Evolutionary conservation across 176 grass and related monocot genomes (phyloP).

Genomic region (Phoenix dactylifera): DNA sequence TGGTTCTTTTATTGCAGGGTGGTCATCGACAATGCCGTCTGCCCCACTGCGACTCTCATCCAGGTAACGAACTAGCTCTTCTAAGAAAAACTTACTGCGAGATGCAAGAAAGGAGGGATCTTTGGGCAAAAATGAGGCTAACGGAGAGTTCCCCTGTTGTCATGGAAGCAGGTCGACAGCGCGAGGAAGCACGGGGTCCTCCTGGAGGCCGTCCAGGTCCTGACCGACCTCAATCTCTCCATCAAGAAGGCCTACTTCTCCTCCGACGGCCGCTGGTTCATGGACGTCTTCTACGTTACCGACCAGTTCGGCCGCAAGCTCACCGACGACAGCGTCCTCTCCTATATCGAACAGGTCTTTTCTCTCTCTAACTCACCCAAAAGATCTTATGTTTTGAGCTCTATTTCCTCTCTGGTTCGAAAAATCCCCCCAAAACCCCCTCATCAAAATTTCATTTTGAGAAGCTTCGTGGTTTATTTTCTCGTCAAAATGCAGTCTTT

Average conservation of each 20-base stretch:
- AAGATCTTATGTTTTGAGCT: neutral
- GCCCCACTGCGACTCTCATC: conserved; percentile 66
- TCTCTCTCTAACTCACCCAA: neutral
- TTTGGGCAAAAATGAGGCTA: too few relatives aligned
- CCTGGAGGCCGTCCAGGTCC: conserved; percentile 84
- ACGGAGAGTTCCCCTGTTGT: too few relatives aligned
- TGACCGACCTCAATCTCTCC: conserved; percentile 73
- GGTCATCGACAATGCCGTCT: conserved; percentile 82
- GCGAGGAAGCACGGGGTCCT: conserved; percentile 60
- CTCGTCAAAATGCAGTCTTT: conserved; percentile 45
- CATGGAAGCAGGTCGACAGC: conserved; percentile 48
- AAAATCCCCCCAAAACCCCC: too few relatives aligned
- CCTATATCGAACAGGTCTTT: conserved; percentile 70
- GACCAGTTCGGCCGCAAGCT: conserved; percentile 76
- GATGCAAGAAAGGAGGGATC: too few relatives aligned
- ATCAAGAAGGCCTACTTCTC: conserved; percentile 95
- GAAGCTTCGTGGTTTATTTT: neutral
- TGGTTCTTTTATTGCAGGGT: conserved; percentile 28
- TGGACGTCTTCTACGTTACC: conserved; percentile 98
- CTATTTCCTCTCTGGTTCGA: neutral
- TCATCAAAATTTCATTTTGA: too few relatives aligned
- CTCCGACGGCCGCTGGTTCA: conserved; percentile 93
- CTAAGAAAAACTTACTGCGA: too few relatives aligned
- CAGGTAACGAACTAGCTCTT: conserved; percentile 17
- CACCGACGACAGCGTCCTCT: conserved; percentile 74